Evolutionary conservation across 2,329 filamentous ascomycete species (phyloP), one percentile per base, ranked within the genome.

Genomic region (Graphium sp.): DNA sequence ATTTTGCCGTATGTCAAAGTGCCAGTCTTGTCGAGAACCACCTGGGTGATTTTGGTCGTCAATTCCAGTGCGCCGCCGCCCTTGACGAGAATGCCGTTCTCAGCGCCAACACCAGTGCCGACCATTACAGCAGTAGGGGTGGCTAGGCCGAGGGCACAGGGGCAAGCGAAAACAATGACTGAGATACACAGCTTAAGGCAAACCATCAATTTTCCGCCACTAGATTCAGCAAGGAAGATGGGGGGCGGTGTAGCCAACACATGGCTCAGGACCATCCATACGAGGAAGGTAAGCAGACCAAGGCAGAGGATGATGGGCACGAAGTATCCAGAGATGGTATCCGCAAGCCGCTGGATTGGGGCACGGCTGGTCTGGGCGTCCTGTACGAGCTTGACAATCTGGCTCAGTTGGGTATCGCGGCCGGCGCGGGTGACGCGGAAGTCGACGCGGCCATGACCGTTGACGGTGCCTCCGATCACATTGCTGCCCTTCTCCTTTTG

Each of bases 61-160:
- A 72, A 83, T 56, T 98, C 87, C 4, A 98, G 60, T 18, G 85
- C 84, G 22, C 82, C 85, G 32, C 89, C 89, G 31, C 89, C 87
- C 55, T 98, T 98, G 49, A 95, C 84, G n/a, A 98, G 61, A 40
- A 98, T 98, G 15, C 89, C 89, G 41, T 93, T 78, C 51, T 94
- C 81, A 3, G 89, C 89, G 28, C 89, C 89, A 18, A 94, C 74
- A 34, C 89, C 89, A n/a, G 89, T 95, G 24, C 89, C 89, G 18
- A 98, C 89, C 89, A 98, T 95, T 47, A 98, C 85, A 3, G 89
- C 89, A 1, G 89, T 98, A 3, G 89, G 89, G 2, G 89, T 95
- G 15, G 84, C 85, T 12, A 98, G 66, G 32, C 89, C 89, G n/a
- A 98, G 70, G 2, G 89, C 89, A 46, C 89, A 98, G 12, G 89